Base-by-base conservation (phyloP, 495 filamentous ascomycete species). In the Daldinia bambusicola region DNA sequence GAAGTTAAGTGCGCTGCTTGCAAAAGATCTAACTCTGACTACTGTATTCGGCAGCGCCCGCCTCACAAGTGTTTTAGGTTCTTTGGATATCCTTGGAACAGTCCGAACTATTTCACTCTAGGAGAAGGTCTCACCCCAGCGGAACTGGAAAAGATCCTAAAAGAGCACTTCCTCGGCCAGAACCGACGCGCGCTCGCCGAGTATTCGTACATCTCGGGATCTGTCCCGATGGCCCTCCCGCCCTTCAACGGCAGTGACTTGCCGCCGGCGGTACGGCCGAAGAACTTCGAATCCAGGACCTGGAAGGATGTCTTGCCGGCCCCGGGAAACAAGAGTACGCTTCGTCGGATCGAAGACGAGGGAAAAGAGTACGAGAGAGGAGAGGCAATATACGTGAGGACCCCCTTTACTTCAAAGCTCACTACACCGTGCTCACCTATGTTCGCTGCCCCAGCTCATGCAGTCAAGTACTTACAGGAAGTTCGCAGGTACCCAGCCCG, bases 71-170 rank as follows among this genome's bases (percentile, higher is more conserved):
- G 40, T 8, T 20, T 18, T 8, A 30, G 12, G 1, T 71, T 55
- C 37, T 2, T 20, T 18, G 75, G 75, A 7, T 70, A 56, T 18
- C 69, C 73, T 6, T 77, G 75, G 75, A 31, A 52, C 3, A 72
- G 63, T 13, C 75, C 73, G 16, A 74, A 77, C 48, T 77, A 52
- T 51, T 65, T 75, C 59, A n/a, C 65, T 1, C 32, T 65, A 0
- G 68, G 63, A 2, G 38, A 55, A 3, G 2, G 4, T 0, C 56
- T 37, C 5, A 55, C 34, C 16, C 26, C 4, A 1, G 18, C 22
- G 32, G 67, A 69, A 8, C 26, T 75, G 41, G 48, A 66, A 53
- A 55, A 63, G 13, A 56, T 67, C 4, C 45, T 77, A 6, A 13
- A 34, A 6, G 65, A 71, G n/a, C 66, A 65, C 32, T 69, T 45